Conservation (phyloP, 169 alveolate genomes). For the Cryptosporidium sp. region DNA sequence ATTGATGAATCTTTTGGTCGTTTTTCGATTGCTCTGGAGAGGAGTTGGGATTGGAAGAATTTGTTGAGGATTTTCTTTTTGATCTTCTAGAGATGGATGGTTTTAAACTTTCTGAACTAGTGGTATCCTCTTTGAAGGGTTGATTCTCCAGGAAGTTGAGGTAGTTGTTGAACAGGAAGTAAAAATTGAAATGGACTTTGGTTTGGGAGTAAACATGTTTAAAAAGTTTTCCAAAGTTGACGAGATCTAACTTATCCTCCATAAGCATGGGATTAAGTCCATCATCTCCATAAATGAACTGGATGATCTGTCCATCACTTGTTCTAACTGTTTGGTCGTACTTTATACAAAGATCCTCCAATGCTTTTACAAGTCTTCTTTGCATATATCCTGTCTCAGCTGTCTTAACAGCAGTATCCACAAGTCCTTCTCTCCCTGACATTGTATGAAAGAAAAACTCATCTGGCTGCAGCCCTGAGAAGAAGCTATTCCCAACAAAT, state of each 20-base stretch:
- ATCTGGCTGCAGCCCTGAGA: slow-evolving; percentile 91
- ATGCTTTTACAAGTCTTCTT: slow-evolving; percentile 95
- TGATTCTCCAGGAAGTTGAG: not conserved
- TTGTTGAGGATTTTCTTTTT: not conserved
- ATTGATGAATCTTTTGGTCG: not conserved
- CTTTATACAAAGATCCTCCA: slow-evolving; percentile 96
- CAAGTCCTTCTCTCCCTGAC: slow-evolving; percentile 99
- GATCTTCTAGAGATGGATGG: not conserved
- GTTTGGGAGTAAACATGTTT: slow-evolving; percentile 68
- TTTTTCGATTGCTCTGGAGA: not conserved
- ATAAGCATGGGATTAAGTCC: slow-evolving; percentile 92
- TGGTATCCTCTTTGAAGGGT: not conserved
- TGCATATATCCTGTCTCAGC: slow-evolving; percentile 99
- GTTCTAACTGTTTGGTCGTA: slow-evolving; percentile 97
- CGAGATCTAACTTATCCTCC: slow-evolving; percentile 85
- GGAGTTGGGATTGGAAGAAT: not conserved
- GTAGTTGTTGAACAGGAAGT: slow-evolving; percentile 16
- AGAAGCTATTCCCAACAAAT: slow-evolving; percentile 96
- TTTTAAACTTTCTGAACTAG: not conserved
- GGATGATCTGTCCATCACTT: slow-evolving; percentile 94
- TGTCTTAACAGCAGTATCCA: slow-evolving; percentile 99
- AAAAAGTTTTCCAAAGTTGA: slow-evolving; percentile 84
- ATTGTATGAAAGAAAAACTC: slow-evolving; percentile 99
- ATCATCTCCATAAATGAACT: slow-evolving; percentile 98
- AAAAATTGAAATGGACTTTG: slow-evolving; percentile 44